Base-by-base conservation (phyloP, 2,329 filamentous ascomycete genomes). In the Fusarium caatingaense region DNA sequence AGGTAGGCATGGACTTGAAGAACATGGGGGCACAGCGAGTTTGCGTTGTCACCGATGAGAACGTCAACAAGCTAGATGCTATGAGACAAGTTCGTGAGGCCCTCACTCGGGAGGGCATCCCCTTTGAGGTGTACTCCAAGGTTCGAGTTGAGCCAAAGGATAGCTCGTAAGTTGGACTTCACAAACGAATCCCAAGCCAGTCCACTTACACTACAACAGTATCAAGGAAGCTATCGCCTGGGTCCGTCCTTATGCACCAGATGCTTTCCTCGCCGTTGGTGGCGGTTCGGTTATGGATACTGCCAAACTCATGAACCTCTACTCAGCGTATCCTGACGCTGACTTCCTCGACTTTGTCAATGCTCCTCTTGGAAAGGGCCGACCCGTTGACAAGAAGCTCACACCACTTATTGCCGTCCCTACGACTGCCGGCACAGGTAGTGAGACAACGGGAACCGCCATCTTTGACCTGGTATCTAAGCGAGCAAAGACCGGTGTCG, bases 281-380 rank as follows among this genome's bases (percentile, higher is more conserved):
- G 87, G 80, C 73, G 96, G 96, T 40, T 97, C 93, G 41, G 96
- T 98, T 71, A 99, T 99, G 72, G 96, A 99, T 81, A 99, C 96
- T 1, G 95, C 96, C 57, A 99, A 99, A 82, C 86, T 99, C 60
- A 98, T 99, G 94, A 99, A 99, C 78, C 87, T 99, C 1, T 98
- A 98, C 82, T 92, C 91, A 1, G 91, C 89, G 68, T 98, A 94
- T 78, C 94, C 94, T 0, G 92, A 98, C 10, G 95, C 95, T 34
- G 93, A 96, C 74, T 98, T 99, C 78, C 86, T 98, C 37, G 95
- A 99, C 84, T 99, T 99, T 69, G 96, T 99, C 80, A 98, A 98
- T 77, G 95, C 95, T 1, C 96, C 96, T 0, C 83, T 98, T 0
- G 96, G 96, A 63, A 93, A 92, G 68, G 96, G 96, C 6, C 82